Conservation (phyloP, 176 grass and related monocot species). For the Phoenix roebelenii region DNA sequence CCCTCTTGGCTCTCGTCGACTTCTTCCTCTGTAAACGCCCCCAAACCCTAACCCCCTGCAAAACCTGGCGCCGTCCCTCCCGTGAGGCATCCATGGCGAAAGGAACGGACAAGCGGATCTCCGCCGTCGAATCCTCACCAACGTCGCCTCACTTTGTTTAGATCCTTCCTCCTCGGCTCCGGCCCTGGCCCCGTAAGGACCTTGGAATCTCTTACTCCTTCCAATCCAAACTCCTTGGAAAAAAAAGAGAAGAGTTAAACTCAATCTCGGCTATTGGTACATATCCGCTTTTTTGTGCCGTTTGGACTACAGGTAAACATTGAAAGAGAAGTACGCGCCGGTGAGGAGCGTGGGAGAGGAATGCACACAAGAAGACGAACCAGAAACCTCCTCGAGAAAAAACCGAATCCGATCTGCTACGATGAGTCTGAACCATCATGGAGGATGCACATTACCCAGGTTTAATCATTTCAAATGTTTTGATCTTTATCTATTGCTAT, state of each 20-base stretch:
- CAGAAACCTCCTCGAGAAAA: conserved; percentile 42
- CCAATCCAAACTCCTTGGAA: not conserved
- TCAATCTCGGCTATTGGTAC: no score
- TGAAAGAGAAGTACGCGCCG: conserved; percentile 42
- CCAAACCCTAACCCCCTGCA: no score
- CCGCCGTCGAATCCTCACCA: conserved; percentile 12
- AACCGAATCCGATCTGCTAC: conserved; percentile 56
- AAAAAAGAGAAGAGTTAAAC: no score
- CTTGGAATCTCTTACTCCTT: not conserved
- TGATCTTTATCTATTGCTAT: no score
- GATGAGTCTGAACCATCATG: conserved; percentile 76
- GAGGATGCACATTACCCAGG: conserved; percentile 75
- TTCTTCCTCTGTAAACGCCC: no score
- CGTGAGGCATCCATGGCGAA: not conserved
- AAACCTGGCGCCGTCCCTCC: not conserved
- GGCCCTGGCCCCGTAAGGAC: not conserved
- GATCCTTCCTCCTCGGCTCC: not conserved
- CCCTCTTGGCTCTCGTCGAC: no score
- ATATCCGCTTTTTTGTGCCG: not conserved
- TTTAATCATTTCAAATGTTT: not conserved
- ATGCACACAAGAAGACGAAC: conserved; percentile 74
- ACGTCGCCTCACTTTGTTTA: conserved; percentile 9
- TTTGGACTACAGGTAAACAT: conserved; percentile 16
- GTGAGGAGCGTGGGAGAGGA: conserved; percentile 67
- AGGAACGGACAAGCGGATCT: not conserved